phyloP scores from a whole-genome alignment of 768 basidiomycete species.

The Rickenella mellea region DNA sequence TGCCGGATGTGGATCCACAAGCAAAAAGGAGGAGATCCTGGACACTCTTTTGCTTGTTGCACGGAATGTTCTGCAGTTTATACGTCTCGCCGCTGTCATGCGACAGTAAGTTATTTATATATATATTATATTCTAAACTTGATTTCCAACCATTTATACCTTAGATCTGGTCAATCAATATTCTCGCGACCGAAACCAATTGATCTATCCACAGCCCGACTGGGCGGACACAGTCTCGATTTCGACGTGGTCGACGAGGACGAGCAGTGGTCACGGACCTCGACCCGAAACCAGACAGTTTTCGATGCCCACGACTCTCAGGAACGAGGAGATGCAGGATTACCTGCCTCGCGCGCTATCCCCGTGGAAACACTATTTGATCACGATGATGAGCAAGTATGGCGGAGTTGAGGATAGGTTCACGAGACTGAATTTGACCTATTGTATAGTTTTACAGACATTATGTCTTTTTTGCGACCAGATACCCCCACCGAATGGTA shows the following conservation, averaged over 20 bases:
- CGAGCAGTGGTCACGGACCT: conserved; percentile 51
- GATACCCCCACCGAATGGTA: too few species aligned
- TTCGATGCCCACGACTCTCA: conserved; percentile 48
- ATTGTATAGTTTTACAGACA: too few species aligned
- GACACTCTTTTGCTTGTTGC: conserved; percentile 89
- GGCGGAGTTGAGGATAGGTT: too few species aligned
- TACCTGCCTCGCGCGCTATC: too few species aligned
- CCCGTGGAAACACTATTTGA: neutral
- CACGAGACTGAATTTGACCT: too few species aligned
- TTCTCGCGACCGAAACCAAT: conserved; percentile 82
- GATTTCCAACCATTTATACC: conserved; percentile 5
- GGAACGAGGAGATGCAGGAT: too few species aligned
- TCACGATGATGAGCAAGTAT: too few species aligned
- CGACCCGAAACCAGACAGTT: conserved; percentile 49
- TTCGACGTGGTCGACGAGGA: conserved; percentile 64
- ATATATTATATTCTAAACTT: conserved; percentile 14
- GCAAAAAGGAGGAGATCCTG: conserved; percentile 88
- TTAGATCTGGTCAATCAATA: conserved; percentile 81
- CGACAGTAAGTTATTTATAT: conserved; percentile 64
- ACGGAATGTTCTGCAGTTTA: conserved; percentile 88
- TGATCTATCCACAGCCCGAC: conserved; percentile 63
- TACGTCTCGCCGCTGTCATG: conserved; percentile 86
- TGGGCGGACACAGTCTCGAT: conserved; percentile 60
- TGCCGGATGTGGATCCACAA: conserved; percentile 71
- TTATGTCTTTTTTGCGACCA: too few species aligned